Evolutionary conservation across 179 eudicot species (phyloP).

Genomic region (Heliamphora pulchella): DNA sequence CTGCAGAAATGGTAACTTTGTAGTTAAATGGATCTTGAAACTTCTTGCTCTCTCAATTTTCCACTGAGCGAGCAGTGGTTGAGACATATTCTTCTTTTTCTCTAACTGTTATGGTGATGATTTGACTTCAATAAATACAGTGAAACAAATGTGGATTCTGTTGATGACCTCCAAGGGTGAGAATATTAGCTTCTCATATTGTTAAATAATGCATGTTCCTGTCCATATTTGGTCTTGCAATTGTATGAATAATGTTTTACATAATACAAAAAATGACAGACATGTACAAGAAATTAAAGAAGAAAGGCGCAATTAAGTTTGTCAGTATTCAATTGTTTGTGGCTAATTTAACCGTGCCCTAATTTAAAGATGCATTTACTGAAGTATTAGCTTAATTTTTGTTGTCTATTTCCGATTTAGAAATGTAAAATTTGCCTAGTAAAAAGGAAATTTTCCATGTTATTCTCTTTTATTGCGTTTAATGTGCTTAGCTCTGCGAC

Average conservation of each 20-base stretch:
- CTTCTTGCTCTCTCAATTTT: neutral
- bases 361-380: neutral
- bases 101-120: neutral
- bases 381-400: neutral
- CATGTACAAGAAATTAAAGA: neutral
- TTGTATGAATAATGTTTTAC: neutral
- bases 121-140: neutral
- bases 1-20: neutral
- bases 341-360: neutral
- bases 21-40: conserved; percentile 1
- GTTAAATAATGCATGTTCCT: neutral
- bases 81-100: neutral
- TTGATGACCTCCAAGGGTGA: neutral
- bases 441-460: neutral
- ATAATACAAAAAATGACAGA: neutral
- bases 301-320: neutral
- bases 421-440: neutral
- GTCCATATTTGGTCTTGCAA: neutral
- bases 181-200: neutral
- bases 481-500: conserved; percentile 19
- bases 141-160: neutral
- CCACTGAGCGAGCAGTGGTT: neutral
- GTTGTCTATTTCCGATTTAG: neutral
- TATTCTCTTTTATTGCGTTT: conserved; percentile 18
- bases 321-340: neutral